These are phyloP conservation scores for Annona squamosa DNA, from an alignment of 164 flowering plant species.

Conservation along the genomic window DNA sequence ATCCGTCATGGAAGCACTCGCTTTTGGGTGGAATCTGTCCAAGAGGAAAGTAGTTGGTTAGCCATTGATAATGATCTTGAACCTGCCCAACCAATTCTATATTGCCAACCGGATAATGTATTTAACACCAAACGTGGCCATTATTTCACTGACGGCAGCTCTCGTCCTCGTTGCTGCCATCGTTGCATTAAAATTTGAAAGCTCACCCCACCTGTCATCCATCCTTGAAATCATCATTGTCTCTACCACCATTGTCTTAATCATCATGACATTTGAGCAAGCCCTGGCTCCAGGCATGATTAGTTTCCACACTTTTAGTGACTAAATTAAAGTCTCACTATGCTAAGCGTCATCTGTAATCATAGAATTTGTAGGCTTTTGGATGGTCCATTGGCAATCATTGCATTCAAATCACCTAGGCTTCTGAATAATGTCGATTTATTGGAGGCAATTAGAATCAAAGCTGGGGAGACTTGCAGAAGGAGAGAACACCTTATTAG, in stretches of 20 bases:
- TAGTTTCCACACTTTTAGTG: not conserved
- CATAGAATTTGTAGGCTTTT: not conserved
- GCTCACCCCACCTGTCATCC: no score
- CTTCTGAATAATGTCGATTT: not conserved
- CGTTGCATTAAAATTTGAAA: not conserved
- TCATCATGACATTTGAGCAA: constrained; percentile 1
- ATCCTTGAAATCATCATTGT: constrained; percentile 1
- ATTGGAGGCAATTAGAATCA: not conserved
- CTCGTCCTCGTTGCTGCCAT: not conserved
- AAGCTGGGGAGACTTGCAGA: not conserved
- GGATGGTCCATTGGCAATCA: not conserved
- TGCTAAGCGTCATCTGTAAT: not conserved
- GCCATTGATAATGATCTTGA: not conserved
- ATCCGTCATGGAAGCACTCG: not conserved
- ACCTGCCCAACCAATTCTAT: not conserved
- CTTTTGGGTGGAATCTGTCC: not conserved
- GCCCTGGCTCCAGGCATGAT: not conserved
- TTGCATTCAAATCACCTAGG: not conserved
- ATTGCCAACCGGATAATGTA: not conserved
- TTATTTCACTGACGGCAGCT: no score
- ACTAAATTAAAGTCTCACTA: not conserved
- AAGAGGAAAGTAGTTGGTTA: not conserved
- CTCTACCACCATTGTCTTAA: not conserved
- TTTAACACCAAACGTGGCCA: not conserved
- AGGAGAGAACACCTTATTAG: not conserved